These are phyloP conservation scores for Macrolepiota fuliginosa DNA, from an alignment of 768 basidiomycete genomes.

Conservation along the genomic window DNA sequence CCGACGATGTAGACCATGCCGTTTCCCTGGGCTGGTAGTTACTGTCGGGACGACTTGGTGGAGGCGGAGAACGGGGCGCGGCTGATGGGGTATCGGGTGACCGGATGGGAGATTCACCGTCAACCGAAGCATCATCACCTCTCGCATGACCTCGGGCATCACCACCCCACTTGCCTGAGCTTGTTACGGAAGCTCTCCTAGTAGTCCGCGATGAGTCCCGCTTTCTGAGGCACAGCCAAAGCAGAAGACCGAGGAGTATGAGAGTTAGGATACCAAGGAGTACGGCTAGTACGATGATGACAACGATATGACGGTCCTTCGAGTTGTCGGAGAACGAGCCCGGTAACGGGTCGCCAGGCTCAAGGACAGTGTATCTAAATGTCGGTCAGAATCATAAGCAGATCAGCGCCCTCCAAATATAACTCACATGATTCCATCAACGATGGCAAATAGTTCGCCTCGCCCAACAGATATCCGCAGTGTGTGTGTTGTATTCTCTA, in stretches of 20 bases:
- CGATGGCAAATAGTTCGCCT: constrained; percentile 32
- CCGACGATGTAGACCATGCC: constrained; percentile 9
- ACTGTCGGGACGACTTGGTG: constrained; percentile 10
- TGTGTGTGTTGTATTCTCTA: constrained; percentile 32
- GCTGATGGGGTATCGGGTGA: not conserved
- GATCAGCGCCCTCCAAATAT: constrained; percentile 2
- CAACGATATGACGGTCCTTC: not conserved
- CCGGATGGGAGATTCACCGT: not conserved
- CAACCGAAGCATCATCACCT: not conserved
- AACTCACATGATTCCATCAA: constrained; percentile 39
- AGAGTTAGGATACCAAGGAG: constrained; percentile 1
- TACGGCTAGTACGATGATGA: constrained; percentile 1
- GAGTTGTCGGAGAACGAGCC: not conserved
- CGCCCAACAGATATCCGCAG: constrained; percentile 35
- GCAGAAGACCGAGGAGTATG: constrained; percentile 1
- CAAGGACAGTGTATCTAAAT: constrained; percentile 23
- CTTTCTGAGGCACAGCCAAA: constrained; percentile 7
- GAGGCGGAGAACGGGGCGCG: not conserved
- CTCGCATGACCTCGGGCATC: not conserved
- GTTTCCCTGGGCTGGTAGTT: constrained; percentile 5
- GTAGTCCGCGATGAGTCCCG: not conserved
- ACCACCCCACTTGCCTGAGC: constrained; percentile 3
- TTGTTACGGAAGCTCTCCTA: not conserved
- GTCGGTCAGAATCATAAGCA: not conserved
- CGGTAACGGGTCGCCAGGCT: constrained; percentile 16